Base-by-base conservation (phyloP, 192 early-diverging fungal species). In the Podochytrium sp. region DNA sequence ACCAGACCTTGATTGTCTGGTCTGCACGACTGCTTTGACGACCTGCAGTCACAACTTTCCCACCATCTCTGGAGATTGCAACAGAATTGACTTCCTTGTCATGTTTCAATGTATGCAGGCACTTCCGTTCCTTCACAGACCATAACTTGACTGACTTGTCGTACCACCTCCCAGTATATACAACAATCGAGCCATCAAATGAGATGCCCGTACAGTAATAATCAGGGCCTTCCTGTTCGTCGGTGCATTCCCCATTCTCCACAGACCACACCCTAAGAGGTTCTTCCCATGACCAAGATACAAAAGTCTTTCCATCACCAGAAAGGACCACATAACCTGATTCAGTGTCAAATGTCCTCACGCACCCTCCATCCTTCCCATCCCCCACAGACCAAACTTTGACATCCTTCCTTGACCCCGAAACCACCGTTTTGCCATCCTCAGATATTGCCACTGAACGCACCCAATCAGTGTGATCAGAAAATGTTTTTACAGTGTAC, bases 271-370 rank as follows among this genome's bases (percentile, higher is more conserved):
- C 51, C 51, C 52, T 74, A 5, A 50, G 37, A 16, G 73, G 66
- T 0, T 38, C 25, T 27, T 74, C 73, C 16, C 5, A 12, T 27
- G 59, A 61, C 23, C 29, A 25, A 10, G 59, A 61, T 5, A 14
- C 59, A 61, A 61, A 7, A 32, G 5, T 84, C 4, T 83, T 81
- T 59, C 87, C 84, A 77, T 90, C 67, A 30, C 60, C 10, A 10
- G 43, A 49, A 50, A 76, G 12, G 18, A 60, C 47, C 32, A 76
- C 67, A 53, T n/a, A 30, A 32, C 61, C 57, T 23, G 55, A 37
- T 37, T 76, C 68, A 2, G 68, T 68, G 3, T 23, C 34, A n/a
- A 72, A 18, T 35, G 75, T 72, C 25, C 58, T 29, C 3, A 71
- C 29, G 23, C 52, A 55, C 29, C 29, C 52, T 6, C 23, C 52